These are phyloP conservation scores for Caloboletus firmus DNA, from an alignment of 1,284 basidiomycete species.

Conservation along the genomic window DNA sequence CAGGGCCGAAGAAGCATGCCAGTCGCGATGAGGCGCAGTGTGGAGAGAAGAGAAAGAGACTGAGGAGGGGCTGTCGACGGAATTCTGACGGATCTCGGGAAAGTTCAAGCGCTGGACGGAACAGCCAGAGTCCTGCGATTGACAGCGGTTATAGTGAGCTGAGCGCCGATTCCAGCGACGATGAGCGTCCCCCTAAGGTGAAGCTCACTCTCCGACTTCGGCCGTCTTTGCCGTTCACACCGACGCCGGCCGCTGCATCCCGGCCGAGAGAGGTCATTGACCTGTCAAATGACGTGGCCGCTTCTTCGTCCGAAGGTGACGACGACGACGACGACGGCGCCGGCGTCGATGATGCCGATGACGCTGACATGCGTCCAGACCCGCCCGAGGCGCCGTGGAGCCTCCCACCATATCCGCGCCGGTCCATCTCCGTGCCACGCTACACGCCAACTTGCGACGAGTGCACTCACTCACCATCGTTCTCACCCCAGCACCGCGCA, in stretches of 20 bases:
- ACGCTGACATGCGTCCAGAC: slow-evolving; percentile 26
- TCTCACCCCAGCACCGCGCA: slow-evolving; percentile 14
- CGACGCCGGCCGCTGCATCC: slow-evolving; percentile 17
- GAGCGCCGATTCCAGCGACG: slow-evolving; percentile 32
- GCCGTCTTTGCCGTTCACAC: slow-evolving; percentile 33
- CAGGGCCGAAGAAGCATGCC: slow-evolving; percentile 36
- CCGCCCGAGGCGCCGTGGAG: slow-evolving; percentile 30
- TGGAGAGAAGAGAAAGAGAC: slow-evolving; percentile 71
- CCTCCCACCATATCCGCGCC: slow-evolving; percentile 44
- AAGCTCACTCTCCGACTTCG: slow-evolving; percentile 66
- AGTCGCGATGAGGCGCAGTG: slow-evolving; percentile 47
- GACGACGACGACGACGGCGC: slow-evolving; percentile 20
- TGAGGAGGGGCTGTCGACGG: slow-evolving; percentile 48
- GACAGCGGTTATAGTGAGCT: slow-evolving; percentile 40
- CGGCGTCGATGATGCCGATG: slow-evolving; percentile 33
- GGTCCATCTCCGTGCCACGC: slow-evolving; percentile 53
- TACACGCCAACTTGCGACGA: slow-evolving; percentile 48
- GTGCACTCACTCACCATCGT: slow-evolving; percentile 31
- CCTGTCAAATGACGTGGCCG: slow-evolving; percentile 40
- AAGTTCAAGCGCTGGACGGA: slow-evolving; percentile 12
- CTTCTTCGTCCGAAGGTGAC: slow-evolving; percentile 31
- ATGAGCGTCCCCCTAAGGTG: slow-evolving; percentile 59
- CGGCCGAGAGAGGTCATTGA: slow-evolving; percentile 41
- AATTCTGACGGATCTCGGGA: slow-evolving; percentile 19
- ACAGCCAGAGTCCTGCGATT: slow-evolving; percentile 24